Percentiles rank a stretch among this genome's conserved stretches.
phyloP scores from a whole-genome alignment of 225 moss, liverwort and hornwort species.

The Pseudoscleropodium purum region DNA sequence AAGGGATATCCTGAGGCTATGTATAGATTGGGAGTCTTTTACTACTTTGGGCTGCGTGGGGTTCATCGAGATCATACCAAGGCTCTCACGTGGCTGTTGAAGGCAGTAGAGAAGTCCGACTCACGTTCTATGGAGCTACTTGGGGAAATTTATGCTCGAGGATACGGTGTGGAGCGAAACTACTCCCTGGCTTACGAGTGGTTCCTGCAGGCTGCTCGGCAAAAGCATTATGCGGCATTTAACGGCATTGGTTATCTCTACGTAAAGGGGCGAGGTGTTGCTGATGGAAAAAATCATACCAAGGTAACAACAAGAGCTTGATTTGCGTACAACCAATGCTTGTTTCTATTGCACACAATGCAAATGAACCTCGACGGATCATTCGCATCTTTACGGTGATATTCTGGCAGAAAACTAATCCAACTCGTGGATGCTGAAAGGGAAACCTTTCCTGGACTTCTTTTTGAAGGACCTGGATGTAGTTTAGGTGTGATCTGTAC shows the following conservation, averaged over 20 bases:
- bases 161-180: conserved; percentile 60
- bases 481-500: not conserved
- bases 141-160: conserved; percentile 64
- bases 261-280: conserved; percentile 57
- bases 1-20: conserved; percentile 58
- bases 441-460: not conserved
- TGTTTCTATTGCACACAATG: not conserved
- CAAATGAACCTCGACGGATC: not conserved
- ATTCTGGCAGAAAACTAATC: not conserved
- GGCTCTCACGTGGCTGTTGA: conserved; percentile 52
- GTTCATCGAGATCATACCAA: conserved; percentile 52
- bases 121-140: conserved; percentile 62
- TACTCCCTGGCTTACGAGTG: conserved; percentile 52
- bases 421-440: not conserved
- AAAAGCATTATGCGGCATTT: conserved; percentile 46
- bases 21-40: conserved; percentile 59
- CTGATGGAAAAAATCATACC: conserved; percentile 51
- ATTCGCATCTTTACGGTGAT: not conserved
- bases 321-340: not conserved
- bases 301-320: conserved; percentile 22
- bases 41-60: conserved; percentile 61
- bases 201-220: conserved; percentile 51
- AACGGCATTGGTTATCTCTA: conserved; percentile 65
- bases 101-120: conserved; percentile 56
- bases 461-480: not conserved